Evolutionary conservation across 2,329 filamentous ascomycete genomes (phyloP), one percentile per base, ranked within the genome.

Genomic region (Zymoseptoria ardabiliae): DNA sequence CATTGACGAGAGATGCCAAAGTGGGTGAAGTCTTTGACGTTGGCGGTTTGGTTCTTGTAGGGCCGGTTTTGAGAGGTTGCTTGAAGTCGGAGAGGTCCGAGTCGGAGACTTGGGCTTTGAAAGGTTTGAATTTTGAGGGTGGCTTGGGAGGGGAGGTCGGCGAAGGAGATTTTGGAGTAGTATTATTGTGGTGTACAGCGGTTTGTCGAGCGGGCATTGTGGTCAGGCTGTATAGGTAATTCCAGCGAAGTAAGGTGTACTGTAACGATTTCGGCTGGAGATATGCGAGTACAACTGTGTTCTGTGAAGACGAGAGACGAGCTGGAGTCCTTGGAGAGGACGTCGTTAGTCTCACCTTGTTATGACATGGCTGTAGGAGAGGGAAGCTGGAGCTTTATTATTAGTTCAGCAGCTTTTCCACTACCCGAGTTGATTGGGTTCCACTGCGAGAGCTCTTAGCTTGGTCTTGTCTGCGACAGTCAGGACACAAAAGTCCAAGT

Each of bases 1-100:
- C 81, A 83, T 48, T 78, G 70, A 1, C 74, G 73, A 35, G 58
- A 74, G 41, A 82, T 72, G 1, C 80, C 81, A 62, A 74, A 81
- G 22, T 60, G 54, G 9, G 50, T 62, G 52, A 67, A 66, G 54
- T 67, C 61, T 4, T 69, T 72, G 21, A 72, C 67, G 48, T 79
- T 73, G 8, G 69, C 58, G n/a, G 75, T 72, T 19, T 71, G 69
- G 63, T 79, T 81, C 63, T 82, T 79, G 54, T 75, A 83, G 0
- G 79, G 80, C 10, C 71, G 2, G 81, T 66, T 49, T 73, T 72
- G 2, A 82, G 65, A 0, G 82, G 71, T 7, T 75, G 71, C 54
- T 75, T 73, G 62, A 82, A 76, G 19, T 79, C 75, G 2, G 70
- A 58, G 1, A 82, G 60, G 11, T 77, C 71, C n/a, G 74, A 63